Evolutionary conservation across 1,284 basidiomycete species (phyloP), one percentile per base, ranked within the genome.

Genomic region (Cystobasidiaceae sp.): DNA sequence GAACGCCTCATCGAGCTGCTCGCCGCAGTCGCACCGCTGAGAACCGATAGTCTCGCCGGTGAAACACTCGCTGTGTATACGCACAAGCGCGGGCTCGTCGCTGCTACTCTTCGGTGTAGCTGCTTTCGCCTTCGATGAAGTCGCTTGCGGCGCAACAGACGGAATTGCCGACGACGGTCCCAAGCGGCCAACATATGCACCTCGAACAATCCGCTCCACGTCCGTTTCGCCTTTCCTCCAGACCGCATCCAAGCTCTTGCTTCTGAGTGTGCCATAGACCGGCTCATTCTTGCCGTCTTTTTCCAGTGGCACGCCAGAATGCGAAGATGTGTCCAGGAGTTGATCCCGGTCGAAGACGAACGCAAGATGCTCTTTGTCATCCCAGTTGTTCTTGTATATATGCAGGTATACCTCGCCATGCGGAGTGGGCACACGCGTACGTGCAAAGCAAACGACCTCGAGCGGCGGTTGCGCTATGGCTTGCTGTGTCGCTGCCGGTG

Each of bases 1-100:
- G 71, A 98, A 86, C 27, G 96, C 93, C 77, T 97, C 93, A 77
- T 97, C 93, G 15, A 99, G 82, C 77, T 99, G 96, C 77, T 98
- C 93, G 19, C 96, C 96, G 74, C 96, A 99, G 77, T 99, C 96
- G 77, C 96, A 99, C 32, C 96, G 87, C 87, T 97, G 93, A 75
- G 91, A 94, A 9, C 96, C 96, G 67, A 97, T 87, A 8, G 93
- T 98, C 78, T 98, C 96, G 43, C 96, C 96, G 0, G 96, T 99
- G 78, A 93, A 98, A 77, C 96, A 98, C 76, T 98, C 96, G 21
- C 91, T 94, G 78, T 99, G 96, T 59, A 99, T 93, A 23, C 96
- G 85, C 33, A 99, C 86, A 57, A 98, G 84, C 0, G 96, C 92
- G 0, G 86, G 79, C 11, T 72, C 68, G 32, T 39, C 49, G 32